Evolutionary conservation across 768 basidiomycete species (phyloP).

Genomic region (Lactifluus rugatus): DNA sequence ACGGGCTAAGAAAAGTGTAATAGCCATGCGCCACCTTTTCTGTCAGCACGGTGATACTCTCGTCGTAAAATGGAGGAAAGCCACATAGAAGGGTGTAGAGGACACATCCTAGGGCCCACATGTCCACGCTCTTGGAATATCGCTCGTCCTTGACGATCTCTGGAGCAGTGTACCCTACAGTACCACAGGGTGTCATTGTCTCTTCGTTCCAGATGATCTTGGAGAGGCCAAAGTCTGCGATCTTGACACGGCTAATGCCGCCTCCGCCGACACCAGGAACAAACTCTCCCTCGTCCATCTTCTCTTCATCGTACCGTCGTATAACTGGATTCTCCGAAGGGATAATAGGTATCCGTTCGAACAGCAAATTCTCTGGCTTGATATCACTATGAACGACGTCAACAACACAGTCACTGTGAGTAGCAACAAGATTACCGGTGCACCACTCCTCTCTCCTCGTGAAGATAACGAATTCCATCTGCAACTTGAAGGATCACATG

Average conservation of each 20-base stretch:
- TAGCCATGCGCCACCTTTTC: constrained; percentile 97
- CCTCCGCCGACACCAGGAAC: constrained; percentile 87
- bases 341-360: constrained; percentile 84
- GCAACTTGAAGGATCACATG: constrained; percentile 97
- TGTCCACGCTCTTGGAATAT: constrained; percentile 93
- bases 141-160: constrained; percentile 99
- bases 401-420: background rate
- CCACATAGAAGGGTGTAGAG: constrained; percentile 96
- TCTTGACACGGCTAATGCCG: constrained; percentile 96
- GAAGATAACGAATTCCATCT: constrained; percentile 86
- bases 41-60: constrained; percentile 94
- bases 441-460: constrained; percentile 96
- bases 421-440: constrained; percentile 48
- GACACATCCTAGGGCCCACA: constrained; percentile 99
- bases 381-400: constrained; percentile 51
- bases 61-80: constrained; percentile 97
- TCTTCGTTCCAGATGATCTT: constrained; percentile 99
- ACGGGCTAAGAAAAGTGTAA: constrained; percentile 97
- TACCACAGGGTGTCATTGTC: constrained; percentile 99
- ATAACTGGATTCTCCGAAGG: constrained; percentile 67
- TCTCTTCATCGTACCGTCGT: constrained; percentile 94
- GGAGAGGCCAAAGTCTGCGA: constrained; percentile 94
- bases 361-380: constrained; percentile 96
- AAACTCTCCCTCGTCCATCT: constrained; percentile 97
- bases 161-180: constrained; percentile 97